A percentile compares a stretch with the other conserved stretches of the same genome.
These are phyloP conservation scores for Globisporangium heterothallicum DNA, from an alignment of 352 stramenopile genomes.

Conservation along the genomic window DNA sequence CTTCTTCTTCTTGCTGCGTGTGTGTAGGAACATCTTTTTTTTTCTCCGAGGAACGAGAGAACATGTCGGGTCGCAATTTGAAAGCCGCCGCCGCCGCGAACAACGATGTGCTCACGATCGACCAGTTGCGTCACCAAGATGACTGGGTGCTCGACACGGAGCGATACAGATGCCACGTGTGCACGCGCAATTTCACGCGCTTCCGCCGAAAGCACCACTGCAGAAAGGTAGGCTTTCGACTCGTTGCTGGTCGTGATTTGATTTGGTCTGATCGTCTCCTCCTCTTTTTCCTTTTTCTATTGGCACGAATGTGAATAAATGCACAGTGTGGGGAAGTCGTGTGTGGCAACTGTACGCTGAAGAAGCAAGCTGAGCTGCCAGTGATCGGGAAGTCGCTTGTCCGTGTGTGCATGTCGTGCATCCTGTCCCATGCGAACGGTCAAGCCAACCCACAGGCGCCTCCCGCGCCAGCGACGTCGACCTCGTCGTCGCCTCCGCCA, in stretches of 20 bases:
- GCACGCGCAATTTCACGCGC: conserved; percentile 84
- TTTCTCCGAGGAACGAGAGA: not conserved
- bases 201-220: conserved; percentile 88
- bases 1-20: too few relatives aligned
- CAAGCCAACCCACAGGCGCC: conserved; percentile 70
- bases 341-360: conserved; percentile 83
- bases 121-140: conserved; percentile 83
- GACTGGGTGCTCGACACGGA: conserved; percentile 87
- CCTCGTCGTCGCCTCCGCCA: conserved; percentile 34
- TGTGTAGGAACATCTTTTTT: too few relatives aligned
- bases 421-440: conserved; percentile 76
- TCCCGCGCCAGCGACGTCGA: conserved; percentile 32
- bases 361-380: conserved; percentile 82
- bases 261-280: too few relatives aligned
- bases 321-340: conserved; percentile 85
- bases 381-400: conserved; percentile 82
- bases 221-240: conserved; percentile 70
- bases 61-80: conserved; percentile 70
- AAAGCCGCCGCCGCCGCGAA: conserved; percentile 67
- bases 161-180: conserved; percentile 85
- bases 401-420: conserved; percentile 87
- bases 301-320: too few relatives aligned
- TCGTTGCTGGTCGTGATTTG: too few relatives aligned
- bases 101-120: conserved; percentile 86
- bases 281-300: not conserved